Conservation (phyloP, 1,284 basidiomycete species). For the Coriolopsis trogii region DNA sequence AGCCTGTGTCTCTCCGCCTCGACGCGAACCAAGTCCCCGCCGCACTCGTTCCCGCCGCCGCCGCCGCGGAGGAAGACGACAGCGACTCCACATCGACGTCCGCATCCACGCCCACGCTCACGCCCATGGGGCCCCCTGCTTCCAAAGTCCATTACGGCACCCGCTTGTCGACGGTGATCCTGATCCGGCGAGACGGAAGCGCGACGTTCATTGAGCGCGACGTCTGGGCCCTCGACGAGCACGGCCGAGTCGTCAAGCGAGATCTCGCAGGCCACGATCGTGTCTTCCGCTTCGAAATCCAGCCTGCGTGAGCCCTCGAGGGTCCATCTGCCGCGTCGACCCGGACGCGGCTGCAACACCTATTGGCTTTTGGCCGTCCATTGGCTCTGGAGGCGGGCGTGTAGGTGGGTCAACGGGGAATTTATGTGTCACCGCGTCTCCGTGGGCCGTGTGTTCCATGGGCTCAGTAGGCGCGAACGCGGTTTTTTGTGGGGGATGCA, state of each 20-base stretch:
- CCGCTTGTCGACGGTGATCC: constrained; percentile 71
- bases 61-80: background rate
- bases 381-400: no score
- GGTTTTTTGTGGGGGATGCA: no score
- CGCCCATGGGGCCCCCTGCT: constrained; percentile 2
- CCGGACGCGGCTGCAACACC: no score
- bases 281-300: constrained; percentile 53
- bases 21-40: no score
- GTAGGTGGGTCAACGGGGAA: no score
- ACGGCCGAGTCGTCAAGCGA: constrained; percentile 36
- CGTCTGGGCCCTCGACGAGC: constrained; percentile 52
- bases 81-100: no score
- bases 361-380: no score
- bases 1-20: constrained; percentile 40
- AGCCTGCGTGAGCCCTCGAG: constrained; percentile 20
- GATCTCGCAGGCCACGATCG: constrained; percentile 51
- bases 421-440: no score
- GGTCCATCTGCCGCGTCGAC: background rate
- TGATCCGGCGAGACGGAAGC: constrained; percentile 61
- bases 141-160: constrained; percentile 58
- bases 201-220: constrained; percentile 75
- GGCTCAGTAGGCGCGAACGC: no score
- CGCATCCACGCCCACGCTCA: no score
- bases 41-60: no score
- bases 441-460: no score